Base-by-base conservation (phyloP, 768 basidiomycete genomes). In the Lentinula sp. region DNA sequence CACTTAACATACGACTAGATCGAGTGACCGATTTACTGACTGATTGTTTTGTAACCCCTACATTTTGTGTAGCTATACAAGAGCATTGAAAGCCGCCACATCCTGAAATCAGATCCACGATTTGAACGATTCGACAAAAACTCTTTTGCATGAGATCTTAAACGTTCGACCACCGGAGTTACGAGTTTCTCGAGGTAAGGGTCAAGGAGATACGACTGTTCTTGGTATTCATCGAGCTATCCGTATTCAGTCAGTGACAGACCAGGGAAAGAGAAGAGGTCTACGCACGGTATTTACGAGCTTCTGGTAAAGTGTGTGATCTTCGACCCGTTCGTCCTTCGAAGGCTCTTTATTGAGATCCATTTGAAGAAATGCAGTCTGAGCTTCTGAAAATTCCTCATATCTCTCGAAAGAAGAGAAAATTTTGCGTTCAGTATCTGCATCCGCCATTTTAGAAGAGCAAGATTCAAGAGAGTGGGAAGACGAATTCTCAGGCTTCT, bases 171-270 rank as follows among this genome's bases (percentile, higher is more conserved):
- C 1, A 88, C 84, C 0, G 95, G 95, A 1, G 78, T 72, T 9
- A 97, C 83, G 59, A 99, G 83, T 36, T 76, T 70, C 68, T 95
- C 91, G 18, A 99, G 80, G 66, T 82, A 87, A 41, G 96, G 95
- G 71, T 99, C 97, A 12, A 98, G 79, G 3, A 99, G 82, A 71
- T 94, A 92, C 2, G 95, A 81, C 66, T 96, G 93, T 63, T 98
- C 95, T 71, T 96, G 95, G 69, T 96, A 98, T 69, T 87, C 84
- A 69, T 85, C 84, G 33, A 98, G 81, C 96, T 98, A 62, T 28
- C 32, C 35, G 48, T 36, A 20, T 57, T 56, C 41, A 64, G 53
- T 42, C 16, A 48, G 28, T 28, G 28, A 28, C n/a, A 61, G 48
- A 28, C 20, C 7, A 53, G 50, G 42, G 37, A 18, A 62, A 32